These are phyloP conservation scores for Mikania micrantha DNA, from an alignment of 129 eudicot genomes.

Conservation along the genomic window DNA sequence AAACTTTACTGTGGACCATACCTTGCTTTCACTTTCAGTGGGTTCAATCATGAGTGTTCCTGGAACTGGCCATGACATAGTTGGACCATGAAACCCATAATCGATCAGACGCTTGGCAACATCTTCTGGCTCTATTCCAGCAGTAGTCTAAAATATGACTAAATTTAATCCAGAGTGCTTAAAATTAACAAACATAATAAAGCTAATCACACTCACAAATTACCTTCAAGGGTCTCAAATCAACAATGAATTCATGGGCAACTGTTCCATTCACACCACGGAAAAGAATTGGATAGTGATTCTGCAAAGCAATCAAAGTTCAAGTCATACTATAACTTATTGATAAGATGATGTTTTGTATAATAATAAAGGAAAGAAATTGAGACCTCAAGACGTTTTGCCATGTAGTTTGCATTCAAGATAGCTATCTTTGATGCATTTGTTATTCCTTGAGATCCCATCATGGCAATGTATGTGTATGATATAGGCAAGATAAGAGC, in stretches of 20 bases:
- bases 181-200: background rate
- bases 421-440: constrained; percentile 97
- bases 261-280: constrained; percentile 96
- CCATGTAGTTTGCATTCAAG: constrained; percentile 95
- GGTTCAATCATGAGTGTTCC: constrained; percentile 99
- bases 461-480: constrained; percentile 97
- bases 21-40: constrained; percentile 99
- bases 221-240: constrained; percentile 91
- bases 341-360: background rate
- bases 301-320: constrained; percentile 32
- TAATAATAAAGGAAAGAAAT: constrained; percentile 9
- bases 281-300: constrained; percentile 90
- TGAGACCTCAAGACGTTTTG: constrained; percentile 92
- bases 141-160: constrained; percentile 49
- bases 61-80: constrained; percentile 99
- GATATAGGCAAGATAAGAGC: constrained; percentile 97
- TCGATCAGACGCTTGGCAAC: constrained; percentile 96
- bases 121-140: constrained; percentile 96
- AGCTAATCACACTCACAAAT: background rate
- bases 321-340: background rate
- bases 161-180: background rate
- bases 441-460: constrained; percentile 95
- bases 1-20: constrained; percentile 8
- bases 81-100: constrained; percentile 95
- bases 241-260: constrained; percentile 94